Evolutionary conservation across 164 flowering plant species (phyloP), one percentile per base, ranked within the genome.

Genomic region (Piper betle): DNA sequence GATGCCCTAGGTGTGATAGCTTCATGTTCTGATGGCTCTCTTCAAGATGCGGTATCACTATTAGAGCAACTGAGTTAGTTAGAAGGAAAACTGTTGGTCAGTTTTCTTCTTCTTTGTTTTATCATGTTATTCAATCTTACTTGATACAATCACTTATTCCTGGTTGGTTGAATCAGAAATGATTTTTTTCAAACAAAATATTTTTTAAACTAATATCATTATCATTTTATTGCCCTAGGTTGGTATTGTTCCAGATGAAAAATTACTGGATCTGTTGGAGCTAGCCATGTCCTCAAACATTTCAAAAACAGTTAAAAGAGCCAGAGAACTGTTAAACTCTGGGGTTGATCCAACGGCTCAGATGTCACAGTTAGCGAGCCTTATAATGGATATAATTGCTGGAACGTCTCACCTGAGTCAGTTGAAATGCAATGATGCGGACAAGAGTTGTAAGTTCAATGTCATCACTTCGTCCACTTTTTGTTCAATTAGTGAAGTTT

Each of bases 321-420:
- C 99, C 33, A 79, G 97, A 66, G 91, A 94, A 66, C 70, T 91
- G 72, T 75, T 94, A 89, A 92, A 88, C 66, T 83, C 89, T 50
- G 97, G 97, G 18, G 80, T 85, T 73, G 97, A 91, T 78, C 97
- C 99, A 62, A 74, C 84, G 74, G 91, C 84, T 55, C 74, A 91
- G 68, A 94, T 83, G 95, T 88, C 97, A 76, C 99, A 94, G 64
- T 61, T 94, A 69, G 99, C 96, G 42, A 82, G 95, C 65, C 89
- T 94, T 55, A 91, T 94, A 62, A 91, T 90, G 91, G 99, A 93
- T 75, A 86, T 89, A 25, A 93, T 93, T 75, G 96, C 97, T 72
- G 97, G 98, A 71, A 82, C 85, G 25, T 80, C 84, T 75, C 83
- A 68, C 16, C 62, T 71, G 53, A 69, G 69, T 59, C 87, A 82